phyloP scores from a whole-genome alignment of 2,329 filamentous ascomycete species.

The Fusarium oligoseptatum region DNA sequence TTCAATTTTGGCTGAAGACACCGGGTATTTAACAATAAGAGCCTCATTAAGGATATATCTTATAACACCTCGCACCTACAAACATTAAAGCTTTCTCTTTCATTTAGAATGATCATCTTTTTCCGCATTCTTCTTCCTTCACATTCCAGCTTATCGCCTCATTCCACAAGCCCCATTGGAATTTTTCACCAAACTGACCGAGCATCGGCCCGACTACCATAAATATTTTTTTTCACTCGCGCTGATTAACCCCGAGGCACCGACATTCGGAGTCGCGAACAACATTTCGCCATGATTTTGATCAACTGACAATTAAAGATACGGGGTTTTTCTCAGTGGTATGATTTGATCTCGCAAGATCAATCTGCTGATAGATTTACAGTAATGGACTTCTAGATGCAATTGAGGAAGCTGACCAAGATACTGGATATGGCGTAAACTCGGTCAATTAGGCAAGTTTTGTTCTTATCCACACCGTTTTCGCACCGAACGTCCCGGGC shows the following conservation, averaged over 20 bases:
- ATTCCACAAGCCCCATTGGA: not conserved
- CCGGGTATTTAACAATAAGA: not conserved
- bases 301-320: conserved; percentile 1
- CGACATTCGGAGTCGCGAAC: not conserved
- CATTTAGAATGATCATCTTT: not conserved
- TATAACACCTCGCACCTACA: not conserved
- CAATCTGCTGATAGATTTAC: not conserved
- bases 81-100: not conserved
- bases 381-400: not conserved
- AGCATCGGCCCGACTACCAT: not conserved
- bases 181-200: not conserved
- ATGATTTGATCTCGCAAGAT: not conserved
- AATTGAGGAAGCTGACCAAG: not conserved
- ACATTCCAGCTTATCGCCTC: conserved; percentile 1
- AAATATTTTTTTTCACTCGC: not conserved
- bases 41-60: not conserved
- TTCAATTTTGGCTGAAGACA: not conserved
- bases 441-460: conserved; percentile 1
- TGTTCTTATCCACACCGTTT: not conserved
- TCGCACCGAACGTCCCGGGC: not conserved
- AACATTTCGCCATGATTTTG: not conserved
- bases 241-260: not conserved
- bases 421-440: not conserved
- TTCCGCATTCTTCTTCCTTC: not conserved
- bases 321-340: not conserved